These are phyloP conservation scores for Paradendryphiella salina DNA, from an alignment of 2,329 filamentous ascomycete species.

Conservation along the genomic window DNA sequence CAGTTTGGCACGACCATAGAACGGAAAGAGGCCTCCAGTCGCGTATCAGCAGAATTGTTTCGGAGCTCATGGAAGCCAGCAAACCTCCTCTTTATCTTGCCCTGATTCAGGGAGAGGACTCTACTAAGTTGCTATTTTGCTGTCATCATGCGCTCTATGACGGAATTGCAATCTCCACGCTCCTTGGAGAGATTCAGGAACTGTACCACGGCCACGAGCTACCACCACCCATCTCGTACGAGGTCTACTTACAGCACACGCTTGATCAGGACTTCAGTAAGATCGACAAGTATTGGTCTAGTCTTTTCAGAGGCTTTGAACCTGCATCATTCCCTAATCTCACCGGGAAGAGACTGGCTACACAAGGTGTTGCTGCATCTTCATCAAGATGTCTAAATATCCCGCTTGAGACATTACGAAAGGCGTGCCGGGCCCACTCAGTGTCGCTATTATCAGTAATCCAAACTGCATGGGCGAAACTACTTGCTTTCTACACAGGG, in stretches of 20 bases:
- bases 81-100: conserved; percentile 47
- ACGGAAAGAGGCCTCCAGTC: conserved; percentile 36
- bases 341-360: conserved; percentile 15
- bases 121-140: conserved; percentile 51
- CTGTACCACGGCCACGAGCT: conserved; percentile 57
- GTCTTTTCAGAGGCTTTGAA: conserved; percentile 58
- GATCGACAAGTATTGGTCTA: conserved; percentile 68
- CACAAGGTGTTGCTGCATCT: background rate
- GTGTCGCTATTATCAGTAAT: conserved; percentile 63
- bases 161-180: conserved; percentile 70
- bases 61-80: conserved; percentile 51
- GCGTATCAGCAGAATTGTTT: conserved; percentile 52
- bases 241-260: conserved; percentile 65
- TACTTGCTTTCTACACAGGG: conserved; percentile 61
- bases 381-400: conserved; percentile 36
- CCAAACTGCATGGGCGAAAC: conserved; percentile 72
- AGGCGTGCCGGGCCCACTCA: conserved; percentile 31
- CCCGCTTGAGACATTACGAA: conserved; percentile 26
- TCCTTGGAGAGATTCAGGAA: conserved; percentile 72
- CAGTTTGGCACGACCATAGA: conserved; percentile 47
- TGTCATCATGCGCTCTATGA: conserved; percentile 89
- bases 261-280: conserved; percentile 53
- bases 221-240: conserved; percentile 58
- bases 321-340: conserved; percentile 50
- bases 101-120: conserved; percentile 19